These are phyloP conservation scores for Pyrenochaeta sp. DNA, from an alignment of 2,329 filamentous ascomycete species.

Conservation along the genomic window DNA sequence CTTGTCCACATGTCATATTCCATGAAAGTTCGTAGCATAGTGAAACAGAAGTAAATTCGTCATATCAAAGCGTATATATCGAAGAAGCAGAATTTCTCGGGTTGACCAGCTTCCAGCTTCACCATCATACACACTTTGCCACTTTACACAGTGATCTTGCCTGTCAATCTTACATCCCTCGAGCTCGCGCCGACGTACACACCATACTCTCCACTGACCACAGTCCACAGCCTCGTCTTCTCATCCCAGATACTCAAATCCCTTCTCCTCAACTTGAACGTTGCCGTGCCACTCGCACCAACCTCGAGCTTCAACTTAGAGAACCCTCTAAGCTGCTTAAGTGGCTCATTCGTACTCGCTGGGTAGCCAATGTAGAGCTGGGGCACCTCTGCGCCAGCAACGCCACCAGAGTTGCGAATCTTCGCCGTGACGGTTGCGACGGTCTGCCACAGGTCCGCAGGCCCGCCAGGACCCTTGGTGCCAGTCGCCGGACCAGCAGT, in stretches of 20 bases:
- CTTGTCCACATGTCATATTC: no score
- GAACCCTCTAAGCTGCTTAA: slow-evolving; percentile 49
- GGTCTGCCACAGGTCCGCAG: slow-evolving; percentile 43
- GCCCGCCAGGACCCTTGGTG: slow-evolving; percentile 35
- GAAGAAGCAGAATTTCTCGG: not conserved
- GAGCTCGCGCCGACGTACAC: slow-evolving; percentile 47
- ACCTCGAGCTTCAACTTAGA: slow-evolving; percentile 43
- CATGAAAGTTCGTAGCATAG: no score
- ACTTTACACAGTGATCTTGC: slow-evolving; percentile 42
- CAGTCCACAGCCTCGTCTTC: slow-evolving; percentile 43
- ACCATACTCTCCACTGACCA: slow-evolving; percentile 44
- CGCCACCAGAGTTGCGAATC: slow-evolving; percentile 46
- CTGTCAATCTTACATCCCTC: slow-evolving; percentile 46
- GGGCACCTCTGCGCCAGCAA: slow-evolving; percentile 48
- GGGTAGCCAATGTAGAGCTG: slow-evolving; percentile 51
- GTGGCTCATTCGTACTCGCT: slow-evolving; percentile 36
- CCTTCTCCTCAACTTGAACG: slow-evolving; percentile 45
- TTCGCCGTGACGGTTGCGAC: slow-evolving; percentile 46
- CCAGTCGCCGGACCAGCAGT: slow-evolving; percentile 35
- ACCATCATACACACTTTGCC: not conserved
- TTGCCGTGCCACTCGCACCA: slow-evolving; percentile 40
- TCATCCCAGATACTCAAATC: slow-evolving; percentile 50
- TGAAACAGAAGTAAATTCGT: no score
- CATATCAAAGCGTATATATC: not conserved
- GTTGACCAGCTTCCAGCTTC: no score